Conservation (phyloP, 768 basidiomycete species). For the Hygrocybe coccinea region DNA sequence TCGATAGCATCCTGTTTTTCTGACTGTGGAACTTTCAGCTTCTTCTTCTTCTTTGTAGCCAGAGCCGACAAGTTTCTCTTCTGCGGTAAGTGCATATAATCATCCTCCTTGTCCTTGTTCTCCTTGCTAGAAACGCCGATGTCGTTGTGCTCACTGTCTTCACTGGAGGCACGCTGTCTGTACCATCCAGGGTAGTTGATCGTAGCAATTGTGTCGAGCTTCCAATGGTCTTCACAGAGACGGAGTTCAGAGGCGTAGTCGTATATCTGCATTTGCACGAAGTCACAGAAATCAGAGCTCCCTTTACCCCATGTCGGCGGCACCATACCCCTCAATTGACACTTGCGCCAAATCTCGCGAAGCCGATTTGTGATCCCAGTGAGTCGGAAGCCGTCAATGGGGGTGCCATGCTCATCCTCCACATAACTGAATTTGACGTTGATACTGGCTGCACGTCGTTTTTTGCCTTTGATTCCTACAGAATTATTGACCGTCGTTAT, state of each 20-base stretch:
- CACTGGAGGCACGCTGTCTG: not conserved
- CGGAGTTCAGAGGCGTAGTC: slow-evolving; percentile 14
- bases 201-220: slow-evolving; percentile 14
- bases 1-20: no score
- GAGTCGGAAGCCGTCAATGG: not conserved
- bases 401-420: not conserved
- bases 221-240: slow-evolving; percentile 19
- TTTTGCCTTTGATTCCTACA: not conserved
- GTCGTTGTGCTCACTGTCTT: not conserved
- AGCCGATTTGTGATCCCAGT: not conserved
- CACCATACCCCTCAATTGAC: not conserved
- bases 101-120: not conserved
- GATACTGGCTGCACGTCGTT: not conserved
- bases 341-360: not conserved
- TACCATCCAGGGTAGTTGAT: slow-evolving; percentile 17
- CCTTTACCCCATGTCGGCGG: slow-evolving; percentile 1
- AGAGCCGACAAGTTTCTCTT: not conserved
- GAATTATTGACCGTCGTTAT: not conserved
- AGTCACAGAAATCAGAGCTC: not conserved
- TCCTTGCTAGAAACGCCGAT: not conserved
- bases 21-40: no score
- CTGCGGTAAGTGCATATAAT: not conserved
- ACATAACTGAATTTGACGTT: not conserved
- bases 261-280: not conserved
- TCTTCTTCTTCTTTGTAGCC: no score